These are phyloP conservation scores for Phyllosticta ampelicida DNA, from an alignment of 2,329 filamentous ascomycete species.

Conservation along the genomic window DNA sequence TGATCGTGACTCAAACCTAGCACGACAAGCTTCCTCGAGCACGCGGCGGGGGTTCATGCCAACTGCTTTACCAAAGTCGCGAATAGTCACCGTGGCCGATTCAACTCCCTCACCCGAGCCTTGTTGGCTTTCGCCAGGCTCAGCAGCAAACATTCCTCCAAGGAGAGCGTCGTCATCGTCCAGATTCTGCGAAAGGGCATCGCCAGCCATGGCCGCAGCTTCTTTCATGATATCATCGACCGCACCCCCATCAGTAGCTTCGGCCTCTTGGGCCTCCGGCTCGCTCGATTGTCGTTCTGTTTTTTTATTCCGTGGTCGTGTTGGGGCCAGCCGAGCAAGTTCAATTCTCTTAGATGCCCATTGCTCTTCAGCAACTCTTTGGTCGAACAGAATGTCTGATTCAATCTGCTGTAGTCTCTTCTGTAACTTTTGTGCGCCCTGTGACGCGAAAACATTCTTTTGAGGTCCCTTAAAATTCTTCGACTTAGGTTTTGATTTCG, in stretches of 20 bases:
- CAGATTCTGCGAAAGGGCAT: conserved; percentile 24
- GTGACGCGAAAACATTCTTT: conserved; percentile 14
- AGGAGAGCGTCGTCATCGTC: conserved; percentile 48
- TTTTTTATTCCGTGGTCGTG: neutral
- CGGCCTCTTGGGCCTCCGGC: neutral
- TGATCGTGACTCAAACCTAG: conserved; percentile 44
- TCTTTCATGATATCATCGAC: conserved; percentile 41
- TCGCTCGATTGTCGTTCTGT: conserved; percentile 1
- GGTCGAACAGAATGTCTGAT: conserved; percentile 45
- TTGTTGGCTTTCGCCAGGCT: conserved; percentile 34
- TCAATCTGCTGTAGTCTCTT: conserved; percentile 69
- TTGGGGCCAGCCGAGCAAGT: conserved; percentile 30
- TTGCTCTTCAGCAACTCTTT: conserved; percentile 33
- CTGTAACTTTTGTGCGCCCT: conserved; percentile 53
- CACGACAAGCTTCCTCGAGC: conserved; percentile 78
- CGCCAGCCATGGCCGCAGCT: conserved; percentile 31
- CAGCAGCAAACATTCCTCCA: conserved; percentile 46
- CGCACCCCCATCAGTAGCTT: neutral
- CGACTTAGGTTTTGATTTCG: conserved; percentile 10
- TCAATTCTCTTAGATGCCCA: conserved; percentile 37
- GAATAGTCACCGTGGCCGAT: conserved; percentile 50
- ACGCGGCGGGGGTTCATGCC: conserved; percentile 66
- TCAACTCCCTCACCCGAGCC: conserved; percentile 13
- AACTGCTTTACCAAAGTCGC: conserved; percentile 75
- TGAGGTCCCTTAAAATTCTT: conserved; percentile 23